Conservation (phyloP, 352 stramenopile genomes). For the Pythium sukuiense region DNA sequence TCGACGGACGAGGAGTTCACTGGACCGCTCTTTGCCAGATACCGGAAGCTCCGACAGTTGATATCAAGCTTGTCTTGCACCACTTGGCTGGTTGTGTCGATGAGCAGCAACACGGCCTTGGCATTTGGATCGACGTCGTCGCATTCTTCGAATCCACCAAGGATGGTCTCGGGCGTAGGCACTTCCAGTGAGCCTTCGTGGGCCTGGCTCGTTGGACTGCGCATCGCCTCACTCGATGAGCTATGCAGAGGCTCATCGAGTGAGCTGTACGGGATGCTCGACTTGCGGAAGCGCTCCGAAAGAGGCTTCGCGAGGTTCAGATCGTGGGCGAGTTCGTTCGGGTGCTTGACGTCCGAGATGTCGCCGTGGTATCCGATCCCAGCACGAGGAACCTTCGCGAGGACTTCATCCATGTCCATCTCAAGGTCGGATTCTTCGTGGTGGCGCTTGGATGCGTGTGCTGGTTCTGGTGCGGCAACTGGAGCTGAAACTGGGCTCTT, state of each 20-base stretch:
- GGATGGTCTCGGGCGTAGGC: conserved; percentile 72
- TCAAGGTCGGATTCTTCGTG: conserved; percentile 56
- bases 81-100: conserved; percentile 38
- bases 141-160: conserved; percentile 80
- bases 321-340: conserved; percentile 52
- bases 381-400: conserved; percentile 66
- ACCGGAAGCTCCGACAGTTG: conserved; percentile 70
- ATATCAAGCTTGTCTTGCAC: conserved; percentile 55
- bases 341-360: conserved; percentile 52
- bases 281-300: conserved; percentile 77
- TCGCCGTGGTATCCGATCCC: conserved; percentile 81
- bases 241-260: conserved; percentile 57
- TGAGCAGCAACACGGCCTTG: conserved; percentile 52
- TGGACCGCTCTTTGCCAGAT: conserved; percentile 36
- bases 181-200: conserved; percentile 41
- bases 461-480: background rate
- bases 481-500: background rate
- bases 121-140: conserved; percentile 77
- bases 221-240: conserved; percentile 33
- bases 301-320: conserved; percentile 41
- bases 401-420: conserved; percentile 52
- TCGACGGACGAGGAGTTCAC: background rate
- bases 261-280: conserved; percentile 72
- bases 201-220: conserved; percentile 29
- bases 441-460: conserved; percentile 38